Evolutionary conservation across 2,329 filamentous ascomycete species (phyloP).

Genomic region (Nectriaceae sp.): DNA sequence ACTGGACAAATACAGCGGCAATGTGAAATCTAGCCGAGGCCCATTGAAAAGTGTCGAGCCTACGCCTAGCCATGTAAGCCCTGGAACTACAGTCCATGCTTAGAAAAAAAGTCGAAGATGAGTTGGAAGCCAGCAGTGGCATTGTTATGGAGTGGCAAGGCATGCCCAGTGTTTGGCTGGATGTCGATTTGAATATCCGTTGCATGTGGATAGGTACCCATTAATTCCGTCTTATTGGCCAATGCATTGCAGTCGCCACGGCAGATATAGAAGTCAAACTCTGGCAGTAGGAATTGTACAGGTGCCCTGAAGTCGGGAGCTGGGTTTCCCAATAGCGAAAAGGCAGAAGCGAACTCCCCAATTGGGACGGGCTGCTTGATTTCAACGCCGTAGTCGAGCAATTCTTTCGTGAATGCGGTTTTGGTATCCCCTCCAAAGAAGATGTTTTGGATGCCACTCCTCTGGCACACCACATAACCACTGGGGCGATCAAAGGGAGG

Average conservation of each 20-base stretch:
- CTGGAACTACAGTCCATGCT: too few species aligned
- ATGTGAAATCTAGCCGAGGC: too few species aligned
- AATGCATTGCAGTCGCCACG: constrained; percentile 36
- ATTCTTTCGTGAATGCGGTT: constrained; percentile 25
- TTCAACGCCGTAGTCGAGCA: constrained; percentile 31
- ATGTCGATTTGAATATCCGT: constrained; percentile 29
- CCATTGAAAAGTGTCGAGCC: too few species aligned
- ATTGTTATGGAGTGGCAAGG: constrained; percentile 37
- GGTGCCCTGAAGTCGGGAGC: constrained; percentile 32
- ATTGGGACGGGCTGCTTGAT: constrained; percentile 36
- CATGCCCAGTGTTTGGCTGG: constrained; percentile 39
- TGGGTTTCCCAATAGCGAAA: constrained; percentile 20
- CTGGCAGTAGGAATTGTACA: constrained; percentile 32
- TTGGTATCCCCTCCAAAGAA: constrained; percentile 31
- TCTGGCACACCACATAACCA: constrained; percentile 21
- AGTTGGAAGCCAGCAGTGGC: constrained; percentile 33
- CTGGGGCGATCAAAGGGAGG: constrained; percentile 14
- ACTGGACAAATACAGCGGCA: too few species aligned
- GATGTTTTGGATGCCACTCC: constrained; percentile 34
- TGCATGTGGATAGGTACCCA: constrained; percentile 30
- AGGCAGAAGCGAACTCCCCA: constrained; percentile 29
- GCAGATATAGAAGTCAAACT: constrained; percentile 37
- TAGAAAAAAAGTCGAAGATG: constrained; percentile 24
- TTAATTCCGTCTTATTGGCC: constrained; percentile 7
- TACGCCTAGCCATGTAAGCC: too few species aligned